Conservation (phyloP, 257 asterid species). For the Forsythia suspensa region DNA sequence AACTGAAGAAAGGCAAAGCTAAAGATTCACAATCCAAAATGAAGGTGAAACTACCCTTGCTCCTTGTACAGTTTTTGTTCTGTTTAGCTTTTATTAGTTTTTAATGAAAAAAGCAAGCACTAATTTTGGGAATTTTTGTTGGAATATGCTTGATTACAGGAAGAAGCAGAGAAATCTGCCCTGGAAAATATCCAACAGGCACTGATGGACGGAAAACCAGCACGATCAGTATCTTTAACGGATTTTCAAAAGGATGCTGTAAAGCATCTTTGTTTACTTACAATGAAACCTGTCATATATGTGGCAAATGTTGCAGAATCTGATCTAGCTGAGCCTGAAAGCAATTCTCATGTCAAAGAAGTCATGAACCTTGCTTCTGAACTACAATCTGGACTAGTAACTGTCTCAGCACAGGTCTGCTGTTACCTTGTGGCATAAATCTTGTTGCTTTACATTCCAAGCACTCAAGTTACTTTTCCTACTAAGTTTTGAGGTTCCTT, state of each 20-base stretch:
- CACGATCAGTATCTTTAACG: slow-evolving; percentile 80
- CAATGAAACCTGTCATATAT: slow-evolving; percentile 92
- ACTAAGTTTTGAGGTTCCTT: not conserved
- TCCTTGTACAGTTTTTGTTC: slow-evolving; percentile 14
- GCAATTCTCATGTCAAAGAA: slow-evolving; percentile 72
- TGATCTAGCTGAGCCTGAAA: slow-evolving; percentile 82
- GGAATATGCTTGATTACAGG: slow-evolving; percentile 52
- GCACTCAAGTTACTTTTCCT: not conserved
- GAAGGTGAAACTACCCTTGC: slow-evolving; percentile 48
- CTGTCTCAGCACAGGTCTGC: slow-evolving; percentile 96
- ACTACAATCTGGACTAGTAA: slow-evolving; percentile 77
- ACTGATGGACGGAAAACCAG: slow-evolving; percentile 93
- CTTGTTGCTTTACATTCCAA: slow-evolving; percentile 12
- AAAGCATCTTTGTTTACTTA: slow-evolving; percentile 88
- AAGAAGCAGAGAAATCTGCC: slow-evolving; percentile 94
- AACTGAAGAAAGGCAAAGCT: slow-evolving; percentile 82
- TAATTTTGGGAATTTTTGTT: slow-evolving; percentile 13
- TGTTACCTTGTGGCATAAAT: slow-evolving; percentile 21
- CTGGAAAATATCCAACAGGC: slow-evolving; percentile 72
- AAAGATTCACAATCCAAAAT: slow-evolving; percentile 79
- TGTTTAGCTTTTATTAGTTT: slow-evolving; percentile 8
- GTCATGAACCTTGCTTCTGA: slow-evolving; percentile 74
- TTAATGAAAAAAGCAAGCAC: not conserved
- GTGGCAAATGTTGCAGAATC: slow-evolving; percentile 98
- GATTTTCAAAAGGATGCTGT: slow-evolving; percentile 76